phyloP scores from a whole-genome alignment of 306 rosid species.

The Quercus glauca region DNA sequence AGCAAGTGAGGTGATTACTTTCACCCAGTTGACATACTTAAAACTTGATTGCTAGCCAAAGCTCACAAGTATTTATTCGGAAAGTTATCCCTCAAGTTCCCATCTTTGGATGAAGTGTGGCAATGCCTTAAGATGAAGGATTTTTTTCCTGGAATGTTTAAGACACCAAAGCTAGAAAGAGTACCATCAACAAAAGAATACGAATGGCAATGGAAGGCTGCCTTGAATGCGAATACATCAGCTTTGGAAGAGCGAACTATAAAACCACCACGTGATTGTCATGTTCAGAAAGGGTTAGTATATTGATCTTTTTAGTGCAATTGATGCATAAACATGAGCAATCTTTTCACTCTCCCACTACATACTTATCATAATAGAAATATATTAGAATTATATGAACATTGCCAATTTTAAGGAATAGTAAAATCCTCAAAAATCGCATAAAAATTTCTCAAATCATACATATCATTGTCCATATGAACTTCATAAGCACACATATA shows the following conservation, averaged over 20 bases:
- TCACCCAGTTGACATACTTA: background rate
- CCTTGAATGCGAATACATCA: background rate
- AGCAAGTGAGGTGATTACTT: background rate
- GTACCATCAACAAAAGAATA: background rate
- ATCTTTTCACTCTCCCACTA: too few species aligned
- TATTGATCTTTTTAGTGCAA: too few species aligned
- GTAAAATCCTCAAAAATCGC: too few species aligned
- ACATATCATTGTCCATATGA: too few species aligned
- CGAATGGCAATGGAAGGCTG: background rate
- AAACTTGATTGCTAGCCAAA: background rate
- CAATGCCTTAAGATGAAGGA: constrained; percentile 4
- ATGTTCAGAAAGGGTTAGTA: background rate
- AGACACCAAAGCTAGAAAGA: background rate
- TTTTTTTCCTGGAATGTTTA: background rate
- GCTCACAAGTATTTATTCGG: background rate
- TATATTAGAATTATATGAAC: too few species aligned
- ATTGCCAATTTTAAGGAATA: too few species aligned
- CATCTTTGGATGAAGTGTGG: background rate
- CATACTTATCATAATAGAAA: too few species aligned
- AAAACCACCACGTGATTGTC: background rate
- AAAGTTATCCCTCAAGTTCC: background rate
- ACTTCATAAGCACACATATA: too few species aligned
- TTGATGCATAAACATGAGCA: too few species aligned
- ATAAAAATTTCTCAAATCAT: too few species aligned
- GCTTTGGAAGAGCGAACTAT: too few species aligned